These are phyloP conservation scores for Ophiosphaerella herpotricha DNA, from an alignment of 2,329 filamentous ascomycete species.

Conservation along the genomic window DNA sequence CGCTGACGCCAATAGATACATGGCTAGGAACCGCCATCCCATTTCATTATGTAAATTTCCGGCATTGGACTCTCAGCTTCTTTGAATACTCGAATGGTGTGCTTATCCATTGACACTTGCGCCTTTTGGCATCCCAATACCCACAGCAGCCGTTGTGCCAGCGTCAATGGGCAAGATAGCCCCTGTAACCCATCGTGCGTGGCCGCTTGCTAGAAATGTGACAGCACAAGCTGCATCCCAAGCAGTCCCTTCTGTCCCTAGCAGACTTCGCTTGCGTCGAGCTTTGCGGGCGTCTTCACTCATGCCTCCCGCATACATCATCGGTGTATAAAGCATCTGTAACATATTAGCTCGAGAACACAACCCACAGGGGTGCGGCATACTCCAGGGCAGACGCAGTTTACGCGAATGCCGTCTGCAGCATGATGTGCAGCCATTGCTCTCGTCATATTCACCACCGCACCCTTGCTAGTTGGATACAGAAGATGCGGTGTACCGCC, in stretches of 20 bases:
- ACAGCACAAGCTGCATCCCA: constrained; percentile 60
- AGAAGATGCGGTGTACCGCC: constrained; percentile 59
- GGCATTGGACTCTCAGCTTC: too few species aligned
- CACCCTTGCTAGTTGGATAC: constrained; percentile 60
- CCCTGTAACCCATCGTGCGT: constrained; percentile 58
- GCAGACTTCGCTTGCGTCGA: constrained; percentile 54
- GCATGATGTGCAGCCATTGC: constrained; percentile 63
- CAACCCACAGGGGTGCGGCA: not conserved
- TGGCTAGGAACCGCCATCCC: too few species aligned
- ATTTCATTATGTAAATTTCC: too few species aligned
- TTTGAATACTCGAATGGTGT: not conserved
- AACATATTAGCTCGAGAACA: not conserved
- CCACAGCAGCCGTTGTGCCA: constrained; percentile 35
- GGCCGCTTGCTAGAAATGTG: constrained; percentile 57
- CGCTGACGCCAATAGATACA: too few species aligned
- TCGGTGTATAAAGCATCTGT: constrained; percentile 59
- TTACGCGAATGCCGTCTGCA: constrained; percentile 56
- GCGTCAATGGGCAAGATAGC: constrained; percentile 36
- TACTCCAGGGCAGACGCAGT: constrained; percentile 59
- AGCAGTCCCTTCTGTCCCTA: constrained; percentile 59
- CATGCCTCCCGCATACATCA: constrained; percentile 60
- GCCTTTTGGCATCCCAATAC: constrained; percentile 28
- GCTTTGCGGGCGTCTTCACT: constrained; percentile 55
- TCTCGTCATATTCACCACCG: constrained; percentile 60
- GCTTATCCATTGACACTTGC: constrained; percentile 31